phyloP scores from a whole-genome alignment of 2,329 filamentous ascomycete genomes.

The Ophiostoma australiae region DNA sequence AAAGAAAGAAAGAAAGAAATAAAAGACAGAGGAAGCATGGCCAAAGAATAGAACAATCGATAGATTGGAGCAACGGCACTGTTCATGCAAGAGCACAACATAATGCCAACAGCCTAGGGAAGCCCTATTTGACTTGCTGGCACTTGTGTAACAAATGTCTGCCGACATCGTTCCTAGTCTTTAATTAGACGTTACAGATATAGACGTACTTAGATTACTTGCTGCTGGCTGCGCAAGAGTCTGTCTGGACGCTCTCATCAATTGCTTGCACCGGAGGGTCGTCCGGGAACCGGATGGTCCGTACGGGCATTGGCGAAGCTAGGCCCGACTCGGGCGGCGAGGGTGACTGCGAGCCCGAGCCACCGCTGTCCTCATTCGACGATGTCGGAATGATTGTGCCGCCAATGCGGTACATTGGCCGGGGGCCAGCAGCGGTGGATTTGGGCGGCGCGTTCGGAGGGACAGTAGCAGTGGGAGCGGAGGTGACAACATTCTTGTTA shows the following conservation, averaged over 20 bases:
- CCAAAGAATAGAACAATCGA: not conserved
- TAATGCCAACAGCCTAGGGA: not conserved
- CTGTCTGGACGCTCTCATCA: not conserved
- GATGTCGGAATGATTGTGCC: conserved; percentile 36
- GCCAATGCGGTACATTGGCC: conserved; percentile 39
- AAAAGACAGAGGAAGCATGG: too few species aligned
- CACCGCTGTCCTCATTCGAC: not conserved
- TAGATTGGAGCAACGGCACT: not conserved
- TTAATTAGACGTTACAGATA: not conserved
- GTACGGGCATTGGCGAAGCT: conserved; percentile 19
- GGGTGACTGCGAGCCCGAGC: not conserved
- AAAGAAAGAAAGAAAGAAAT: not conserved
- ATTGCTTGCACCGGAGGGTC: conserved; percentile 29
- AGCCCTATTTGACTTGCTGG: not conserved
- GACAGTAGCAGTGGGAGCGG: not conserved
- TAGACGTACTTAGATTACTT: not conserved
- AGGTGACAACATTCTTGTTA: not conserved
- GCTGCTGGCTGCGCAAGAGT: not conserved
- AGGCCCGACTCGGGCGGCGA: not conserved
- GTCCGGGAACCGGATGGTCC: conserved; percentile 45
- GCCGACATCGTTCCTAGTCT: not conserved
- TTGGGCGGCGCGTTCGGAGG: not conserved
- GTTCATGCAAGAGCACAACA: not conserved
- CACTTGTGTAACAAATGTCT: not conserved
- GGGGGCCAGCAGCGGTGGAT: not conserved